These are phyloP conservation scores for Geotrichum restrictum DNA, from an alignment of 1,139 yeast genomes.

Conservation along the genomic window DNA sequence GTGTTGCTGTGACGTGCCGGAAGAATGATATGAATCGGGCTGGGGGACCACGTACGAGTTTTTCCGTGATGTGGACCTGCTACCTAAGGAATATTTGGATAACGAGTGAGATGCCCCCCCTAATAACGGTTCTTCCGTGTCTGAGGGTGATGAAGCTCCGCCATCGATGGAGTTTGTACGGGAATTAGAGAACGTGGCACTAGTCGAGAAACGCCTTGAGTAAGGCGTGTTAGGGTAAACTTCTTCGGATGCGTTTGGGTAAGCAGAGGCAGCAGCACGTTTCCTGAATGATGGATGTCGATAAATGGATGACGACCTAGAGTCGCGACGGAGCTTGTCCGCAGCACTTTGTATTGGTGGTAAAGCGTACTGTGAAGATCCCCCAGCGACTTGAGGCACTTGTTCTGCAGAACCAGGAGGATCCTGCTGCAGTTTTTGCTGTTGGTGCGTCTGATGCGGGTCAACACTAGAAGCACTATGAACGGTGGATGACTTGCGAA, in stretches of 20 bases:
- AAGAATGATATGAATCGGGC: slow-evolving; percentile 7
- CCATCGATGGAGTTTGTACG: slow-evolving; percentile 21
- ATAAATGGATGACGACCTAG: slow-evolving; percentile 14
- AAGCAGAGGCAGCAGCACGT: slow-evolving; percentile 16
- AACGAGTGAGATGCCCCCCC: slow-evolving; percentile 29
- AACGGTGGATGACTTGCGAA: slow-evolving; percentile 30
- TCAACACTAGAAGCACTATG: slow-evolving; percentile 27
- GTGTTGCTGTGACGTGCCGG: not conserved
- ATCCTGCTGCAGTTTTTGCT: slow-evolving; percentile 15
- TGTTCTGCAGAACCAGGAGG: slow-evolving; percentile 3
- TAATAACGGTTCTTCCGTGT: slow-evolving; percentile 34
- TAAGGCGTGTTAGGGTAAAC: slow-evolving; percentile 19
- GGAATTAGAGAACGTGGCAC: slow-evolving; percentile 16
- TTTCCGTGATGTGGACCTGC: slow-evolving; percentile 29
- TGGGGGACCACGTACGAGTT: slow-evolving; percentile 32
- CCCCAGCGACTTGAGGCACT: slow-evolving; percentile 18
- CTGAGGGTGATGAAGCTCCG: slow-evolving; percentile 28
- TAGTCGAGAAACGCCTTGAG: slow-evolving; percentile 17
- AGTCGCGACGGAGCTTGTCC: slow-evolving; percentile 16
- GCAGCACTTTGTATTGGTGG: slow-evolving; percentile 7
- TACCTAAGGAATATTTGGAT: slow-evolving; percentile 32
- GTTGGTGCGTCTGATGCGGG: slow-evolving; percentile 29
- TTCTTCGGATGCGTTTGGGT: slow-evolving; percentile 18
- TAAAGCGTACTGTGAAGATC: slow-evolving; percentile 11
- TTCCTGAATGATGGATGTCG: slow-evolving; percentile 21